Evolutionary conservation across 352 stramenopile species (phyloP).

Genomic region (Phytophthora uliginosa): DNA sequence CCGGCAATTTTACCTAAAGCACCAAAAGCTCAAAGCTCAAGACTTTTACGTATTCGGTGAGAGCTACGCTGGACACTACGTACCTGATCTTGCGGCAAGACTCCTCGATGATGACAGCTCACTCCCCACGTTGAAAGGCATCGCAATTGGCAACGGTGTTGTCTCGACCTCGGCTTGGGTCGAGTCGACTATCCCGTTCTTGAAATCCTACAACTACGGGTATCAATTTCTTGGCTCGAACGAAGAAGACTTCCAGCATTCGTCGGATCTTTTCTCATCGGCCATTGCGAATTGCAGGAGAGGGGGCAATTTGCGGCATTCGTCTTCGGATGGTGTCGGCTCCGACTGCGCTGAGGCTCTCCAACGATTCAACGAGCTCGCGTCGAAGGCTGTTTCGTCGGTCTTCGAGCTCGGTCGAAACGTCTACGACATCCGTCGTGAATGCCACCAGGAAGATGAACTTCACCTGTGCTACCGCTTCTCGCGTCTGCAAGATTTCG

Average conservation of each 20-base stretch:
- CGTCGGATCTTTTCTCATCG: conserved; percentile 28
- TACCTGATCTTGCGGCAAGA: conserved; percentile 89
- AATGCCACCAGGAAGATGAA: conserved; percentile 59
- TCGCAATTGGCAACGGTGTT: conserved; percentile 88
- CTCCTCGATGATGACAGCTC: conserved; percentile 63
- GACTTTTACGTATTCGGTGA: conserved; percentile 97
- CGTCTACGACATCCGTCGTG: conserved; percentile 74
- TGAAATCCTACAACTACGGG: conserved; percentile 49
- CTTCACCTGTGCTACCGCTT: conserved; percentile 78
- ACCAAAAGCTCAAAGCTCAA: conserved; percentile 47
- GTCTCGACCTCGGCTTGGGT: conserved; percentile 63
- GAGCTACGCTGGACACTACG: conserved; percentile 96
- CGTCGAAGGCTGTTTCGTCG: conserved; percentile 7
- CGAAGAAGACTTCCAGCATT: conserved; percentile 7
- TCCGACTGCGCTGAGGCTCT: conserved; percentile 36
- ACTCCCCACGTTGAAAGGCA: conserved; percentile 68
- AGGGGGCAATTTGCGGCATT: conserved; percentile 11
- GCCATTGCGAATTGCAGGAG: conserved; percentile 24
- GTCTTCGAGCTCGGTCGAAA: conserved; percentile 52
- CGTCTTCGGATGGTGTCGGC: neutral
- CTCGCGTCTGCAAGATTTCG: conserved; percentile 59
- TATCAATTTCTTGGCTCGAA: conserved; percentile 46
- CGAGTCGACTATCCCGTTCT: conserved; percentile 66
- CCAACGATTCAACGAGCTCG: conserved; percentile 24
- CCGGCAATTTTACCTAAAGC: conserved; percentile 57